Percentiles rank a stretch among this genome's conserved stretches.
These are phyloP conservation scores for Cyberlindnera nakhonratchasimensis DNA, from an alignment of 805 yeast genomes.

Conservation along the genomic window DNA sequence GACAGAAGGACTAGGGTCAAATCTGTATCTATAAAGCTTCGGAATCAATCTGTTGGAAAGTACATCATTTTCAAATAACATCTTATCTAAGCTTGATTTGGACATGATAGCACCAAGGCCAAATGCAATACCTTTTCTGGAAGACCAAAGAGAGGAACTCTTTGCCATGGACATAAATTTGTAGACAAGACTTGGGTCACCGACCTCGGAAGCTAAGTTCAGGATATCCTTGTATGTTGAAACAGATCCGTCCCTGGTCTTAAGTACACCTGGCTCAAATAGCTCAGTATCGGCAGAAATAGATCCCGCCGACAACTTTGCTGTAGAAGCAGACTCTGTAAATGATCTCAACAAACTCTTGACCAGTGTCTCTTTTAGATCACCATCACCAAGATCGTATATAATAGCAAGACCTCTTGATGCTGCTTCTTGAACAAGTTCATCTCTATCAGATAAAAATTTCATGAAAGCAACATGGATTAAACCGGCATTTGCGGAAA, in stretches of 20 bases:
- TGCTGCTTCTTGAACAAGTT: constrained; percentile 87
- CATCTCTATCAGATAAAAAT: constrained; percentile 78
- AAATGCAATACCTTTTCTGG: constrained; percentile 90
- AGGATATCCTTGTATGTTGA: constrained; percentile 90
- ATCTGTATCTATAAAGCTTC: constrained; percentile 75
- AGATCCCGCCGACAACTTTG: constrained; percentile 55
- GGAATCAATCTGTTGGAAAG: constrained; percentile 68
- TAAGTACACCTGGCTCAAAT: constrained; percentile 78
- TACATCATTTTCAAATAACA: constrained; percentile 50
- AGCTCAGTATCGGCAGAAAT: constrained; percentile 77
- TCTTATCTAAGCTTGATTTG: constrained; percentile 64
- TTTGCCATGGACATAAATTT: constrained; percentile 91
- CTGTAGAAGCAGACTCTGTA: constrained; percentile 55
- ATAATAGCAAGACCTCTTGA: constrained; percentile 81
- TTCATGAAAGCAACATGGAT: constrained; percentile 75
- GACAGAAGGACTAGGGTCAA: constrained; percentile 78
- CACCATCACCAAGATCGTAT: constrained; percentile 70
- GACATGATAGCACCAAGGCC: constrained; percentile 86
- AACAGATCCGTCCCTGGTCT: constrained; percentile 79
- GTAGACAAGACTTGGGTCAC: constrained; percentile 91
- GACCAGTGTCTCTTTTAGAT: constrained; percentile 67
- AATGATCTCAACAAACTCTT: constrained; percentile 72
- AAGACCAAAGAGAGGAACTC: constrained; percentile 85
- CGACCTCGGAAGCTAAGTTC: constrained; percentile 87
- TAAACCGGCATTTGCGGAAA: constrained; percentile 45